A percentile compares a stretch with the other conserved stretches of the same genome.
Evolutionary conservation across 768 basidiomycete species (phyloP).

Genomic region (Flagelloscypha sp.): DNA sequence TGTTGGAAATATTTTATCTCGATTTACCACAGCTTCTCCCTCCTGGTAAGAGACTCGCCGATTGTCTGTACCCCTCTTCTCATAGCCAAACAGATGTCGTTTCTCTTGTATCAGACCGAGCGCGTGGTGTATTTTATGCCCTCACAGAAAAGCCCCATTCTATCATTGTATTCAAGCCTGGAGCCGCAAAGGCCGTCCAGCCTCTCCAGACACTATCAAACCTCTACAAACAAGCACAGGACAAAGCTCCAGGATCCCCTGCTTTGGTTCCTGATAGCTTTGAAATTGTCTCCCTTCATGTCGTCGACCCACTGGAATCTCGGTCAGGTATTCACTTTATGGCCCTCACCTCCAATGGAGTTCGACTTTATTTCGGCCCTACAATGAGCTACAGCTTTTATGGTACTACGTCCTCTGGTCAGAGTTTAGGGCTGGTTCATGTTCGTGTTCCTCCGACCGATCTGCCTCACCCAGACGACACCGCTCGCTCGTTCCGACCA

Average conservation of each 20-base stretch:
- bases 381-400: conserved; percentile 44
- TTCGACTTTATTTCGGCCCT: conserved; percentile 77
- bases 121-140: conserved; percentile 71
- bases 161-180: conserved; percentile 60
- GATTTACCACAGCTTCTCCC: conserved; percentile 56
- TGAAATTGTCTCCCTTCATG: conserved; percentile 61
- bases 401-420: conserved; percentile 23
- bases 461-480: conserved; percentile 70
- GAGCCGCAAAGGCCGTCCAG: conserved; percentile 57
- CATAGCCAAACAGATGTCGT: conserved; percentile 30
- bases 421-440: conserved; percentile 60
- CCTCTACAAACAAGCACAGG: conserved; percentile 66
- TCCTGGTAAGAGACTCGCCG: conserved; percentile 52
- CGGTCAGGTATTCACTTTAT: conserved; percentile 67
- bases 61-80: conserved; percentile 3
- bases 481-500: conserved; percentile 42
- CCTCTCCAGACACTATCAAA: conserved; percentile 71
- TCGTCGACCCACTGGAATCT: conserved; percentile 59
- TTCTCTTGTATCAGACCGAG: conserved; percentile 55
- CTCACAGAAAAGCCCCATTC: conserved; percentile 54
- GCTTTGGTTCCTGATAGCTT: conserved; percentile 64
- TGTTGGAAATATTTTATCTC: conserved; percentile 71
- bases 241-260: conserved; percentile 74
- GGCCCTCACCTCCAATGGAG: conserved; percentile 73
- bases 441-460: conserved; percentile 73